phyloP scores from a whole-genome alignment of 2,329 filamentous ascomycete species.

The Alternaria sp. region DNA sequence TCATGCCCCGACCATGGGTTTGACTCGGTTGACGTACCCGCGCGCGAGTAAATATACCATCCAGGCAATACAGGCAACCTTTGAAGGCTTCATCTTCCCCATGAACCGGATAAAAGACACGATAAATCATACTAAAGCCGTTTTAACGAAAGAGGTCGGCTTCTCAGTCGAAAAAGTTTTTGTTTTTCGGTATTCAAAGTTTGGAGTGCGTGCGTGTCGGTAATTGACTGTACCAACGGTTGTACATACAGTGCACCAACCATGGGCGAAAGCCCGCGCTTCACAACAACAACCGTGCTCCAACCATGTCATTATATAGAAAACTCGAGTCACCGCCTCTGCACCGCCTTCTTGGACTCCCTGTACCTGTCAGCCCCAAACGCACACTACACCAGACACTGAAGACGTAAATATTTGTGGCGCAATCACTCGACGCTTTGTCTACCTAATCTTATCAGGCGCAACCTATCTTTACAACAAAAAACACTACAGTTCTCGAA shows the following conservation, averaged over 20 bases:
- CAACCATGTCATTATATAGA: neutral
- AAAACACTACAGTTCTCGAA: neutral
- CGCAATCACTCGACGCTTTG: neutral
- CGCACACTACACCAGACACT: neutral
- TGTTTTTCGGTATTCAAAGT: neutral
- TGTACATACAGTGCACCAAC: neutral
- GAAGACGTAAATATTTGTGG: neutral
- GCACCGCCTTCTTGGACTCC: neutral
- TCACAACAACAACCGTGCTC: neutral
- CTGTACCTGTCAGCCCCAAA: neutral
- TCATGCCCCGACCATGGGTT: neutral
- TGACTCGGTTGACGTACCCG: neutral
- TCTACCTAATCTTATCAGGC: neutral
- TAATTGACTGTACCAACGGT: neutral
- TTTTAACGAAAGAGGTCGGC: neutral
- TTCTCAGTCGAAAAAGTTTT: neutral
- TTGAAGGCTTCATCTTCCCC: neutral
- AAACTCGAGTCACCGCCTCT: neutral
- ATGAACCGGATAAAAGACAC: neutral
- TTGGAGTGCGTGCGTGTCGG: neutral
- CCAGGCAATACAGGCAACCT: neutral
- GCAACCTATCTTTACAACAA: neutral
- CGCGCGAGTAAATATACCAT: neutral
- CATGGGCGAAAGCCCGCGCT: neutral
- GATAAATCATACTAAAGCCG: neutral